phyloP scores from a whole-genome alignment of 257 asterid genomes.

The Anisodus acutangulus region DNA sequence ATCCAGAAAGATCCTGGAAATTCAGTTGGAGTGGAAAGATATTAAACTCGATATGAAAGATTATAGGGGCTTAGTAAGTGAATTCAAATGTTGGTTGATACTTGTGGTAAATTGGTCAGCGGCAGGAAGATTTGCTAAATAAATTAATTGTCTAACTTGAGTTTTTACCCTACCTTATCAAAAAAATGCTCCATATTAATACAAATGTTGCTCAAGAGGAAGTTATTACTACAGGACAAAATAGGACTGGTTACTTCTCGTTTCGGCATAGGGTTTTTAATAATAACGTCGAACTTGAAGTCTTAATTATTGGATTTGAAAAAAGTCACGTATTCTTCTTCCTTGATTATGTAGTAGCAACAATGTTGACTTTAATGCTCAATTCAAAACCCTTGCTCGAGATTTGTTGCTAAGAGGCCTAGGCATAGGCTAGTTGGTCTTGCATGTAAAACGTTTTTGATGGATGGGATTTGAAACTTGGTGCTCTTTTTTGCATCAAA shows the following conservation, averaged over 20 bases:
- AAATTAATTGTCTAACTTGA: neutral
- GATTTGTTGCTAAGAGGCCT: neutral
- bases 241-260: neutral
- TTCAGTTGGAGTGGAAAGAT: neutral
- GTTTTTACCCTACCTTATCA: neutral
- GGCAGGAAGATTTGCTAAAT: neutral
- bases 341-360: neutral
- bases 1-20: neutral
- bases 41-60: neutral
- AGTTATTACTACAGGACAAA: slow-evolving; percentile 3
- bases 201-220: neutral
- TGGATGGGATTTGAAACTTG: neutral
- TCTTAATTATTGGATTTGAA: neutral
- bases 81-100: neutral
- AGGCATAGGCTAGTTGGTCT: neutral
- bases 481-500: slow-evolving; percentile 7
- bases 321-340: neutral
- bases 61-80: neutral
- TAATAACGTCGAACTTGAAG: neutral
- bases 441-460: neutral
- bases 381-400: neutral
- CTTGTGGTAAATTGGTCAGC: neutral
- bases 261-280: neutral
- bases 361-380: neutral
- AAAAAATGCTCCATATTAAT: neutral